phyloP scores from a whole-genome alignment of 352 stramenopile species.

The Phytopythium oedochilum region DNA sequence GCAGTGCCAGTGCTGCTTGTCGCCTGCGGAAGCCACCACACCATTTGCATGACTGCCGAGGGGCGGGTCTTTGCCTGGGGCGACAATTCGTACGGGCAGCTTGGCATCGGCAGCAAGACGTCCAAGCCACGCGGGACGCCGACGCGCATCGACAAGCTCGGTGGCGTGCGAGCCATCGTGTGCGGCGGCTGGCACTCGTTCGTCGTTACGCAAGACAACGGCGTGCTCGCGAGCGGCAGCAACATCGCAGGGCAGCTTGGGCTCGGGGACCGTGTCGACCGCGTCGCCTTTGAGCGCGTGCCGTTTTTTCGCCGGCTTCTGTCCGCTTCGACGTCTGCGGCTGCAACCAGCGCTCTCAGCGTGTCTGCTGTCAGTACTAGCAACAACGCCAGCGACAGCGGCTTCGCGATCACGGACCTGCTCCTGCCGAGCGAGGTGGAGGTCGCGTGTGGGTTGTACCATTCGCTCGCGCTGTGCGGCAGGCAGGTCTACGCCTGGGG shows the following conservation, averaged over 20 bases:
- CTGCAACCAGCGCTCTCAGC: neutral
- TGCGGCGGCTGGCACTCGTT: constrained; percentile 60
- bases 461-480: constrained; percentile 42
- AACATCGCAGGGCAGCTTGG: constrained; percentile 66
- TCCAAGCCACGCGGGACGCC: constrained; percentile 25
- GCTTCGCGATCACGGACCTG: neutral
- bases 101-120: constrained; percentile 36
- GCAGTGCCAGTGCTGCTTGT: constrained; percentile 40
- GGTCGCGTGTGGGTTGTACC: constrained; percentile 51
- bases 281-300: constrained; percentile 38
- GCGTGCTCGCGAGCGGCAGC: constrained; percentile 49
- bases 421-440: constrained; percentile 20
- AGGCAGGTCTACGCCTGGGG: constrained; percentile 56
- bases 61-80: constrained; percentile 60
- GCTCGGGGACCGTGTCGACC: constrained; percentile 41
- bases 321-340: constrained; percentile 1
- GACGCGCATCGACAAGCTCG: constrained; percentile 45
- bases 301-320: constrained; percentile 42
- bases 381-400: neutral
- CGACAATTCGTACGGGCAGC: constrained; percentile 56
- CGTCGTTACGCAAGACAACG: constrained; percentile 43
- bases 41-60: constrained; percentile 51
- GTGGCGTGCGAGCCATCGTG: constrained; percentile 33
- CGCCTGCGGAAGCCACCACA: constrained; percentile 57
- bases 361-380: neutral